phyloP scores from a whole-genome alignment of 306 rosid species.

The Hippophae tibetana region DNA sequence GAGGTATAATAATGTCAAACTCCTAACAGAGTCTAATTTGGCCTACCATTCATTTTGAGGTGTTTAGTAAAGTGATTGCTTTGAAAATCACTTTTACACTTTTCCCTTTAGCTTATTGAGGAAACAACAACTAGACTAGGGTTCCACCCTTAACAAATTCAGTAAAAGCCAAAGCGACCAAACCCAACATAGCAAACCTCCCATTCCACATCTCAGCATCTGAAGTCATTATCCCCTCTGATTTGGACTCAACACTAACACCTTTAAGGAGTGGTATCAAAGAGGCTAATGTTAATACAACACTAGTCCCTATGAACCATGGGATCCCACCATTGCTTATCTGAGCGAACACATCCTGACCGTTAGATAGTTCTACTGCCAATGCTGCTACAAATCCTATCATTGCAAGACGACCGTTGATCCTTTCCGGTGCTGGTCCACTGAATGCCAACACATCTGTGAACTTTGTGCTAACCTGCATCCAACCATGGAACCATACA shows the following conservation, averaged over 20 bases:
- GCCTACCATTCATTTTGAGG: no score
- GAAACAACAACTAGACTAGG: background rate
- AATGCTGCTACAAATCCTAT: no score
- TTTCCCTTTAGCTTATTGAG: no score
- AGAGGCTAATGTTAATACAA: slow-evolving; percentile 41
- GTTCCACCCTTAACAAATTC: slow-evolving; percentile 49
- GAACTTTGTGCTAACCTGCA: slow-evolving; percentile 39
- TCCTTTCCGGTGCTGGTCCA: slow-evolving; percentile 67
- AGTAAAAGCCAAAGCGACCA: background rate
- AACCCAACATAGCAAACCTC: slow-evolving; percentile 13
- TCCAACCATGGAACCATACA: no score
- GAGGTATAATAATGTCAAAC: no score
- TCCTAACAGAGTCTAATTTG: no score
- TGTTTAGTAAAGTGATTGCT: no score
- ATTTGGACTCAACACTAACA: slow-evolving; percentile 52
- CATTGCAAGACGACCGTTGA: slow-evolving; percentile 53
- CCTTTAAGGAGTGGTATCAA: slow-evolving; percentile 50
- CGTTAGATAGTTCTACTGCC: no score
- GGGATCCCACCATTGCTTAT: slow-evolving; percentile 45
- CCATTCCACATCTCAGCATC: slow-evolving; percentile 72
- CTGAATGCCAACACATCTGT: slow-evolving; percentile 40
- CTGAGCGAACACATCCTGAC: no score
- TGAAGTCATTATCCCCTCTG: slow-evolving; percentile 38
- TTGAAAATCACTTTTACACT: no score
- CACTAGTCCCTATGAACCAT: slow-evolving; percentile 46